Evolutionary conservation across 768 basidiomycete genomes (phyloP), one percentile per base, ranked within the genome.

Genomic region (Leccinum sublutescens): DNA sequence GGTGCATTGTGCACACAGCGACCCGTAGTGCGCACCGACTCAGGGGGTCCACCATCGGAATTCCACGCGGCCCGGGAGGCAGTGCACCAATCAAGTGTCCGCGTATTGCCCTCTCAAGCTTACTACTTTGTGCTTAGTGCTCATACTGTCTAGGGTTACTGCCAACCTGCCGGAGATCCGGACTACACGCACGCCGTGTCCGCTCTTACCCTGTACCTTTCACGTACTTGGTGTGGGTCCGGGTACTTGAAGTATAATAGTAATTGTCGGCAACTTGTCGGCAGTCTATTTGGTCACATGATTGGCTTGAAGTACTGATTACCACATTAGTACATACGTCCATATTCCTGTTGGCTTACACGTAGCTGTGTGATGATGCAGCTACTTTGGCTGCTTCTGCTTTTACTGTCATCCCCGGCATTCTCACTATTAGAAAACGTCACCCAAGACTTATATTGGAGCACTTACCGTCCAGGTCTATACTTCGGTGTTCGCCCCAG

Each of bases 401-500:
- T 68, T 40, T 57, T 62, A n/a, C 36, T 71, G 1, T 62, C 73
- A 27, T 49, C 50, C 19, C n/a, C 27, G 27, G 57, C 52, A 53
- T 60, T 55, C 43, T 68, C 73, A 17, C 34, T 59, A 33, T 56
- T 67, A 31, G 59, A 61, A 19, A 79, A 82, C 60, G 63, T 50
- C 50, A 72, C 80, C 5, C 75, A 75, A 25, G 74, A 79, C 2
- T 68, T 86, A 7, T 62, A 83, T 45, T 88, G 87, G 87, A 93
- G 93, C 1, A 79, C 89, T 0, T 97, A 94, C 74, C 79, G 95
- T 45, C 93, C 95, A 0, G 92, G 93, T 67, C 81, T 97, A n/a
- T 98, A 98, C 76, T 96, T 97, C 74, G 95, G 95, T 19, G 79
- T 97, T 49, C 78, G 92, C 52, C 92, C 95, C 12, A 82, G 88